Conservation (phyloP, 2,329 filamentous ascomycete species). For the Ilyonectria robusta region DNA sequence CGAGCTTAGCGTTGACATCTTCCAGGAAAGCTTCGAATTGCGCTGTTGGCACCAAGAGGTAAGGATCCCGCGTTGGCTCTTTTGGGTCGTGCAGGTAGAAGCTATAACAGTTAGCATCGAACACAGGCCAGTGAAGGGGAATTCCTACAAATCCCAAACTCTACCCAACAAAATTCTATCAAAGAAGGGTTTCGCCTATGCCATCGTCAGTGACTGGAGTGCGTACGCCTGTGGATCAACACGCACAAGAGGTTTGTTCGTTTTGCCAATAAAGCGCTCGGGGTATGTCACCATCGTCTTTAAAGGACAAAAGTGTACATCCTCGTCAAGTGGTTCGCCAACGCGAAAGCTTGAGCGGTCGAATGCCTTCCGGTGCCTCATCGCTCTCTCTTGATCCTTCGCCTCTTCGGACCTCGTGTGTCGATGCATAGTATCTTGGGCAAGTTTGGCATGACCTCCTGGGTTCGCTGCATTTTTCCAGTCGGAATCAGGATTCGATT, state of each 20-base stretch:
- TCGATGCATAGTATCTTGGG: not conserved
- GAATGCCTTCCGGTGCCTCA: slow-evolving; percentile 34
- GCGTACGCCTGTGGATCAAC: not conserved
- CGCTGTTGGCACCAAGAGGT: slow-evolving; percentile 76
- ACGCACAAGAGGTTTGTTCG: slow-evolving; percentile 65
- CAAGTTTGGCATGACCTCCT: not conserved
- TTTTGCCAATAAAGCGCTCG: slow-evolving; percentile 69
- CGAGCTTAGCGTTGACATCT: slow-evolving; percentile 73
- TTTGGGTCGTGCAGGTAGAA: slow-evolving; percentile 76
- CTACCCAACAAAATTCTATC: slow-evolving; percentile 70
- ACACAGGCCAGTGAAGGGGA: not conserved
- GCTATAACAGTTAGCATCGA: slow-evolving; percentile 56
- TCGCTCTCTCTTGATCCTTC: slow-evolving; percentile 21
- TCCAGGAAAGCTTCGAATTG: slow-evolving; percentile 77
- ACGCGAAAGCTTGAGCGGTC: slow-evolving; percentile 43
- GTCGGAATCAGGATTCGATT: not conserved
- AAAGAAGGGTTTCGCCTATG: slow-evolving; percentile 67
- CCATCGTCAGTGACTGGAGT: slow-evolving; percentile 27
- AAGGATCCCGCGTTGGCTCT: slow-evolving; percentile 61
- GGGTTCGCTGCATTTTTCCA: too few species aligned
- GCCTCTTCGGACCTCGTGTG: slow-evolving; percentile 17
- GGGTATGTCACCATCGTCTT: slow-evolving; percentile 71
- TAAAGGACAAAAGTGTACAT: slow-evolving; percentile 64
- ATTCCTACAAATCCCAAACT: slow-evolving; percentile 82
- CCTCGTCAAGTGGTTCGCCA: slow-evolving; percentile 43